A percentile compares a stretch with the other conserved stretches of the same genome.
phyloP scores from a whole-genome alignment of 2,329 filamentous ascomycete genomes.

The Alternaria gaisen region DNA sequence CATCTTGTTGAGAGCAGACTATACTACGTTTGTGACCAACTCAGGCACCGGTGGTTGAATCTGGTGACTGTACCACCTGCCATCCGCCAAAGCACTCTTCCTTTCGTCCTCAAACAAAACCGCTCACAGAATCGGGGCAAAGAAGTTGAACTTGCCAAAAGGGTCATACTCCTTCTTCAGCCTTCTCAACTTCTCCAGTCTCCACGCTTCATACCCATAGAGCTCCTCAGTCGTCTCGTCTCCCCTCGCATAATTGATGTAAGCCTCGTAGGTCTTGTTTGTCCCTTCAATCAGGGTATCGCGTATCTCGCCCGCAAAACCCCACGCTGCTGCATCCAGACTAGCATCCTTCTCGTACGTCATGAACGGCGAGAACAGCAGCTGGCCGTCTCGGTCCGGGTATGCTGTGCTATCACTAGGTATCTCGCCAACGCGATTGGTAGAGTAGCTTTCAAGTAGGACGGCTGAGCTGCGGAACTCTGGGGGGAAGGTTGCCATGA shows the following conservation, averaged over 20 bases:
- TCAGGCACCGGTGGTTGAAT: neutral
- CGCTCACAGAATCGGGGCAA: slow-evolving; percentile 29
- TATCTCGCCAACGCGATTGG: slow-evolving; percentile 24
- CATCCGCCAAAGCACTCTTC: neutral
- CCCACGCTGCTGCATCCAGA: slow-evolving; percentile 22
- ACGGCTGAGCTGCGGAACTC: slow-evolving; percentile 20
- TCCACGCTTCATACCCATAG: slow-evolving; percentile 49
- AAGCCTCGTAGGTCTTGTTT: slow-evolving; percentile 24
- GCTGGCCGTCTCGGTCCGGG: slow-evolving; percentile 24
- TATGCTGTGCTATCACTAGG: slow-evolving; percentile 28
- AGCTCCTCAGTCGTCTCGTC: slow-evolving; percentile 40
- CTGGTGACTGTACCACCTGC: neutral
- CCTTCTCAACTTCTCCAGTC: slow-evolving; percentile 40
- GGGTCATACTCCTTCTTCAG: slow-evolving; percentile 51
- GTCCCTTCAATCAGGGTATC: slow-evolving; percentile 20
- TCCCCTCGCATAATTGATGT: slow-evolving; percentile 47
- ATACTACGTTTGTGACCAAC: neutral
- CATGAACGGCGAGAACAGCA: slow-evolving; percentile 24
- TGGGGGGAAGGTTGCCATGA: slow-evolving; percentile 24
- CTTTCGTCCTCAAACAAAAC: neutral
- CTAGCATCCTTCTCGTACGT: slow-evolving; percentile 25
- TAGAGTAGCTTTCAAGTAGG: slow-evolving; percentile 31
- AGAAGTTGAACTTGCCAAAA: slow-evolving; percentile 38
- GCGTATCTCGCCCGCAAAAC: slow-evolving; percentile 21
- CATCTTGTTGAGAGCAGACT: neutral